Percentiles rank a stretch among this genome's conserved stretches.
Evolutionary conservation across 768 basidiomycete genomes (phyloP).

Genomic region (Amanita pseudoporphyria): DNA sequence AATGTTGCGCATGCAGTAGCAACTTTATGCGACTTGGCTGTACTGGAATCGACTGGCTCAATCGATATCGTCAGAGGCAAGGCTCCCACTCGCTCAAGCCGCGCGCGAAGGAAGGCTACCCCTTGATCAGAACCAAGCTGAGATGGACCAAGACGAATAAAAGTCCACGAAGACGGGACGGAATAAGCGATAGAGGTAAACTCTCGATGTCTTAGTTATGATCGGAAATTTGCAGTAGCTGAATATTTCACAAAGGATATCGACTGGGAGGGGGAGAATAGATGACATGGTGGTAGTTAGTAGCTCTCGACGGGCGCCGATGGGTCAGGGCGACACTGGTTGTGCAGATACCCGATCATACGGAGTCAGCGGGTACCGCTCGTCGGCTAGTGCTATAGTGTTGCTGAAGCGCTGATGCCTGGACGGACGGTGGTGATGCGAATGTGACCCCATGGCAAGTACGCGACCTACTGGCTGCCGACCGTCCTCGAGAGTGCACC

Average conservation of each 20-base stretch:
- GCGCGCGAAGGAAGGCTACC: not conserved
- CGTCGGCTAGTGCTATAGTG: too few species aligned
- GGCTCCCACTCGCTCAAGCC: not conserved
- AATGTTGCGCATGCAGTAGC: not conserved
- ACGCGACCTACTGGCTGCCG: too few species aligned
- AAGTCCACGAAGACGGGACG: not conserved
- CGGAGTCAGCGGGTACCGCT: too few species aligned
- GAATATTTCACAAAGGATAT: not conserved
- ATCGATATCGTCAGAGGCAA: not conserved
- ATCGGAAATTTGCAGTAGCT: not conserved
- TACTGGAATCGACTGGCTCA: not conserved
- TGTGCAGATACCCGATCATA: too few species aligned
- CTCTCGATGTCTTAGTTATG: not conserved
- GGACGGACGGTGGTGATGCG: too few species aligned
- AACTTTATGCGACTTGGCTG: not conserved
- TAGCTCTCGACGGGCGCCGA: too few species aligned
- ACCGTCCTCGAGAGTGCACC: too few species aligned
- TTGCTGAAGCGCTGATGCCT: too few species aligned
- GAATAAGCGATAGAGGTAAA: not conserved
- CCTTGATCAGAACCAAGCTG: too few species aligned
- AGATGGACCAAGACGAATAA: not conserved
- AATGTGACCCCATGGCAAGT: too few species aligned
- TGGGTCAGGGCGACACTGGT: too few species aligned
- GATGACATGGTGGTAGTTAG: too few species aligned
- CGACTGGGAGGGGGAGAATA: not conserved